Evolutionary conservation across 139 green algal species (phyloP).

Genomic region (Volvox reticuliferus): DNA sequence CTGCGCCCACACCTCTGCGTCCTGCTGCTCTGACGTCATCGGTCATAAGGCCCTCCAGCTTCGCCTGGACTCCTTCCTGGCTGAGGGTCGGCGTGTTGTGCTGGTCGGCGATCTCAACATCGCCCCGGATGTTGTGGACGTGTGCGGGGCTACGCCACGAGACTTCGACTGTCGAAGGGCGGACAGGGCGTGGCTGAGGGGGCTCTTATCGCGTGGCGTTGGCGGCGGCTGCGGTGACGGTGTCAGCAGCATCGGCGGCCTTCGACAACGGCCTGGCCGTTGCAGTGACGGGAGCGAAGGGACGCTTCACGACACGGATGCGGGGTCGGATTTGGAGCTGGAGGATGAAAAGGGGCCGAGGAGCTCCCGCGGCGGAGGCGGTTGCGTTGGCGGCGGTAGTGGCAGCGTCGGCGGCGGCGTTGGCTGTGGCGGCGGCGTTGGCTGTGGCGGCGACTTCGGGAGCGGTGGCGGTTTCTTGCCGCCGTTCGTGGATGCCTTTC

Average conservation of each 20-base stretch:
- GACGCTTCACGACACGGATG: no score
- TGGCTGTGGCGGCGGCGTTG: neutral
- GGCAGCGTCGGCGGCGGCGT: neutral
- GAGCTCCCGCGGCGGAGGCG: neutral
- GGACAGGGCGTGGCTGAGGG: slow-evolving; percentile 64
- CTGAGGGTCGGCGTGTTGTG: slow-evolving; percentile 66
- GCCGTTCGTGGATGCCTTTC: slow-evolving; percentile 69
- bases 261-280: no score
- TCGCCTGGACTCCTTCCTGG: slow-evolving; percentile 53
- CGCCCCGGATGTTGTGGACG: slow-evolving; percentile 57
- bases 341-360: neutral
- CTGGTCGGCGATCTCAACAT: slow-evolving; percentile 88
- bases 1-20: no score
- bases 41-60: slow-evolving; percentile 56
- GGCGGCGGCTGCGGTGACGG: neutral
- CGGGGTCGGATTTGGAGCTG: no score
- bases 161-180: slow-evolving; percentile 8
- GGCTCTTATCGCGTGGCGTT: slow-evolving; percentile 43
- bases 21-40: no score
- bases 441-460: neutral
- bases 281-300: no score
- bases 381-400: no score
- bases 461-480: neutral
- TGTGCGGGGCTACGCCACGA: neutral
- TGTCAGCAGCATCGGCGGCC: no score